Evolutionary conservation across 2,329 filamentous ascomycete genomes (phyloP).

Genomic region (Paracorniculantispora psalliotae): DNA sequence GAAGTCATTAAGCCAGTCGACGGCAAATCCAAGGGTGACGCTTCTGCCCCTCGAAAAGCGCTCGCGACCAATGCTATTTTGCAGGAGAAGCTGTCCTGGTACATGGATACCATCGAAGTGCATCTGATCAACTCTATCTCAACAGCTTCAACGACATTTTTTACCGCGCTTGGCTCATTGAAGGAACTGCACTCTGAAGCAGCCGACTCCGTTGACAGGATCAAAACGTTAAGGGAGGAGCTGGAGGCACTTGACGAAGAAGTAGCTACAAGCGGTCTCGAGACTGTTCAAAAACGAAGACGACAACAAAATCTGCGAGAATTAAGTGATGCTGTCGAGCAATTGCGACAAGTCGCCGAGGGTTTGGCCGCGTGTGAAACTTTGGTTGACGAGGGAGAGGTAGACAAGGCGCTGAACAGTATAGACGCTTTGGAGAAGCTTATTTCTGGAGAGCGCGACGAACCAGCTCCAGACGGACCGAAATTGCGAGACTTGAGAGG

Average conservation of each 20-base stretch:
- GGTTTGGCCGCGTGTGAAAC: conserved; percentile 72
- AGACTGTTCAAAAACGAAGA: conserved; percentile 77
- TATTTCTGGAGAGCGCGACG: conserved; percentile 65
- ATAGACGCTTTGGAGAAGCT: conserved; percentile 76
- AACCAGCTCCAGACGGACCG: conserved; percentile 22
- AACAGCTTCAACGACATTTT: conserved; percentile 91
- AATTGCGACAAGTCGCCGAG: conserved; percentile 74
- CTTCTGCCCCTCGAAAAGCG: conserved; percentile 63
- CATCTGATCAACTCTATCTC: conserved; percentile 96
- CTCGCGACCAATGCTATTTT: conserved; percentile 94
- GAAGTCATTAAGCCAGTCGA: conserved; percentile 75
- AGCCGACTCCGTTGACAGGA: conserved; percentile 81
- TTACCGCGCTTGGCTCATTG: conserved; percentile 85
- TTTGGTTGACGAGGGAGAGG: conserved; percentile 75
- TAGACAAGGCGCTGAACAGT: conserved; percentile 72
- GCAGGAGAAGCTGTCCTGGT: conserved; percentile 98
- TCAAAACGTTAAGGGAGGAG: conserved; percentile 75
- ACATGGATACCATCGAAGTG: conserved; percentile 98
- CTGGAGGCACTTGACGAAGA: conserved; percentile 77
- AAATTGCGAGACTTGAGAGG: conserved; percentile 65
- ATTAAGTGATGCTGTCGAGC: conserved; percentile 75
- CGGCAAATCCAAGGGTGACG: conserved; percentile 48
- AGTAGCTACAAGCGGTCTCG: conserved; percentile 77
- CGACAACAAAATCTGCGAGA: conserved; percentile 79
- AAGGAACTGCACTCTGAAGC: conserved; percentile 90